Percentiles rank a stretch among this genome's conserved stretches.
phyloP scores from a whole-genome alignment of 495 filamentous ascomycete genomes.

The Endocarpon pusillum region DNA sequence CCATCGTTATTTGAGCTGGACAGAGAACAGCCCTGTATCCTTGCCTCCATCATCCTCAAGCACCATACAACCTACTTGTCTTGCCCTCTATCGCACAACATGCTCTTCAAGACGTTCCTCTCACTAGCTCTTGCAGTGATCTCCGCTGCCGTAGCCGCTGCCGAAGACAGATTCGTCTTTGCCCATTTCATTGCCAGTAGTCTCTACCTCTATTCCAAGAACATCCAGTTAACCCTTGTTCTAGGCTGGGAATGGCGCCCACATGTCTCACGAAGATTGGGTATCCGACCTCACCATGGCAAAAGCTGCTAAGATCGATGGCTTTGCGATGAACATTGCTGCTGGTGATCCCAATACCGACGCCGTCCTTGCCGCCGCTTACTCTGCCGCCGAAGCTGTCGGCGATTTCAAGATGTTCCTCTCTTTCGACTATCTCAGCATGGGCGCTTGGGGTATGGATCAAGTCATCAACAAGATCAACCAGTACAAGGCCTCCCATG shows the following conservation, averaged over 20 bases:
- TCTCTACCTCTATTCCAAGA: neutral
- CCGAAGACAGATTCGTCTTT: conserved; percentile 16
- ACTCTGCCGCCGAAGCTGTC: conserved; percentile 32
- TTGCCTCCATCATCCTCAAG: neutral
- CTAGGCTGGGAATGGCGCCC: conserved; percentile 17
- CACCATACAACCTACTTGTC: neutral
- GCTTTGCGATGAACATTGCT: conserved; percentile 54
- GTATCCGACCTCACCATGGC: conserved; percentile 41
- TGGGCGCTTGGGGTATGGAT: conserved; percentile 34
- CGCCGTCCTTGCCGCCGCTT: conserved; percentile 33
- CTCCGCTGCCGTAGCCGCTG: conserved; percentile 3
- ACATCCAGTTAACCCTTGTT: neutral
- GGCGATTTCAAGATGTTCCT: conserved; percentile 44
- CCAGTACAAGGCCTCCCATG: conserved; percentile 27
- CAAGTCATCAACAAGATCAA: conserved; percentile 43
- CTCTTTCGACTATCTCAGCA: conserved; percentile 49
- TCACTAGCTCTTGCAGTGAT: conserved; percentile 2
- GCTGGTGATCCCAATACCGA: conserved; percentile 31
- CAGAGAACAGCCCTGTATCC: no score
- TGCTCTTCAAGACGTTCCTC: neutral
- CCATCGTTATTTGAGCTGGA: no score
- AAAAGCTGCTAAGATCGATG: conserved; percentile 47
- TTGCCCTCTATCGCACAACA: neutral
- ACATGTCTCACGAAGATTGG: conserved; percentile 31
- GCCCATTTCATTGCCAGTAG: conserved; percentile 22